These are phyloP conservation scores for Leccinum uliginosum DNA, from an alignment of 768 basidiomycete species.

Conservation along the genomic window DNA sequence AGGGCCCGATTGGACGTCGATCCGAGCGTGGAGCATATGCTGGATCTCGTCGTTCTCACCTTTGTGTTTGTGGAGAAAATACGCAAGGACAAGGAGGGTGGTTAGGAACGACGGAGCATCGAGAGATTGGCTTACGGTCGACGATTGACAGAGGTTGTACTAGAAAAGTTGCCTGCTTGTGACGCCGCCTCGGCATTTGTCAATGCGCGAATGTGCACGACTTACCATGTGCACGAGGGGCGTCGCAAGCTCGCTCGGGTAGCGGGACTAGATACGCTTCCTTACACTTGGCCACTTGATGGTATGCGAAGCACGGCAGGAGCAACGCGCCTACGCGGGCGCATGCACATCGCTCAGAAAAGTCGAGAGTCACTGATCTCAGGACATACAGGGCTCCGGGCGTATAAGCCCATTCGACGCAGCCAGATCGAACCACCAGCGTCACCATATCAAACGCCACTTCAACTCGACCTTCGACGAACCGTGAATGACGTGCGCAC, in stretches of 20 bases:
- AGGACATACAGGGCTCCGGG: neutral
- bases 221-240: too few species aligned
- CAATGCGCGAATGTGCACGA: too few species aligned
- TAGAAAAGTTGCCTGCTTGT: too few species aligned
- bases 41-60: conserved; percentile 22
- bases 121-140: too few species aligned
- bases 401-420: neutral
- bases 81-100: conserved; percentile 12
- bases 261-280: too few species aligned
- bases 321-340: too few species aligned
- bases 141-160: too few species aligned
- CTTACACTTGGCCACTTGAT: too few species aligned
- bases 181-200: too few species aligned
- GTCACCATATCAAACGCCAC: neutral
- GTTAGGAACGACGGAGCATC: neutral
- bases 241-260: too few species aligned
- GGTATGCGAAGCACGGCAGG: neutral
- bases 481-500: neutral
- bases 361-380: neutral
- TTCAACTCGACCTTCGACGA: neutral
- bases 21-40: conserved; percentile 15
- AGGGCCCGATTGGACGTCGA: conserved; percentile 16
- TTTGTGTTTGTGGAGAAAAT: conserved; percentile 28
- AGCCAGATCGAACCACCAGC: neutral
- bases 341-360: neutral